Evolutionary conservation across 768 basidiomycete genomes (phyloP).

Genomic region (Pholiota conissans): DNA sequence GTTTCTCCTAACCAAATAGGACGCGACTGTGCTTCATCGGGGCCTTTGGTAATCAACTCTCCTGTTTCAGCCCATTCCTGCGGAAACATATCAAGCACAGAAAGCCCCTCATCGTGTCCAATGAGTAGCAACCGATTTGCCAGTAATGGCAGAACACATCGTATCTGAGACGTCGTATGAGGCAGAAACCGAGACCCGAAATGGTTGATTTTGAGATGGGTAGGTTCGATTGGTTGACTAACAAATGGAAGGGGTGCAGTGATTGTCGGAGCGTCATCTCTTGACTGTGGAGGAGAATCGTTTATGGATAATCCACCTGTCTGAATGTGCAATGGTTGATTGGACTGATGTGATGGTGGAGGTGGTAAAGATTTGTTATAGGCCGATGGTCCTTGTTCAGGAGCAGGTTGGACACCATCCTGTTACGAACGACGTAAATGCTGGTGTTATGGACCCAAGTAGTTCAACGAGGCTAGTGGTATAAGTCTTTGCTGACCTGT

Average conservation of each 20-base stretch:
- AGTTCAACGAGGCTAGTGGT: background rate
- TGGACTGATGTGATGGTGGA: conserved; percentile 1
- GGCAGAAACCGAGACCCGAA: conserved; percentile 88
- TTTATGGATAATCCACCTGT: conserved; percentile 39
- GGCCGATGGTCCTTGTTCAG: background rate
- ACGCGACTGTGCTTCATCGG: conserved; percentile 68
- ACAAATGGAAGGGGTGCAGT: conserved; percentile 42
- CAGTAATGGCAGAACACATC: conserved; percentile 70
- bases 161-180: conserved; percentile 73
- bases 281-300: conserved; percentile 24
- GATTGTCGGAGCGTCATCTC: conserved; percentile 28
- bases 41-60: conserved; percentile 51
- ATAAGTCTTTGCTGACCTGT: conserved; percentile 2
- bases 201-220: conserved; percentile 67
- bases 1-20: conserved; percentile 78
- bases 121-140: conserved; percentile 69
- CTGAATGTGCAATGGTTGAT: conserved; percentile 40
- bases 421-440: background rate
- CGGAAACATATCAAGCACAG: conserved; percentile 82
- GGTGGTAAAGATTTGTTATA: conserved; percentile 16
- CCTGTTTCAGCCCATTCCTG: conserved; percentile 63
- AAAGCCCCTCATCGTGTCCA: conserved; percentile 78
- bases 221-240: conserved; percentile 55
- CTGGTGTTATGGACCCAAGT: background rate
- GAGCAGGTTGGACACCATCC: background rate